Evolutionary conservation across 2,329 filamentous ascomycete species (phyloP).

Genomic region (Aspergillus intermedius): DNA sequence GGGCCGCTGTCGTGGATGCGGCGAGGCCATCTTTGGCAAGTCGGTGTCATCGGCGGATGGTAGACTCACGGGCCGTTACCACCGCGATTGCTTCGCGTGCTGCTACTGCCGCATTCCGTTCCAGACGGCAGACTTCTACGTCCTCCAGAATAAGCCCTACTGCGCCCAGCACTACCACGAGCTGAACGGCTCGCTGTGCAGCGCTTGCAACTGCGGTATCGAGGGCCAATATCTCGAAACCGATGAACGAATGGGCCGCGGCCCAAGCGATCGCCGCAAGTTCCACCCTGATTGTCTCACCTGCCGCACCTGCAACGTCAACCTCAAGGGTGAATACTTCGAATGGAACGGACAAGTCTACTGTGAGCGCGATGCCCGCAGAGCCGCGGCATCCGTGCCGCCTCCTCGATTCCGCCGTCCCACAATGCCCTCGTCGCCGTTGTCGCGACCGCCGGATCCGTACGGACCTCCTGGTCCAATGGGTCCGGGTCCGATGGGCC

Average conservation of each 20-base stretch:
- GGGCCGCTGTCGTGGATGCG: conserved; percentile 78
- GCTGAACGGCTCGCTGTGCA: conserved; percentile 80
- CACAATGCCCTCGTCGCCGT: conserved; percentile 27
- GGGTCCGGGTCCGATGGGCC: conserved; percentile 11
- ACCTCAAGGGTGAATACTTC: conserved; percentile 80
- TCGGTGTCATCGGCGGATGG: conserved; percentile 92
- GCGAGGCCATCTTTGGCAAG: conserved; percentile 73
- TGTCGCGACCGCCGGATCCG: conserved; percentile 16
- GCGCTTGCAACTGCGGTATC: conserved; percentile 73
- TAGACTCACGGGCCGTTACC: conserved; percentile 83
- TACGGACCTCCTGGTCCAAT: conserved; percentile 8
- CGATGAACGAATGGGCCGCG: conserved; percentile 38
- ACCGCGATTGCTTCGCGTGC: conserved; percentile 93
- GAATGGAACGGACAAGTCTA: conserved; percentile 74
- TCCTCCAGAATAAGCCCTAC: conserved; percentile 78
- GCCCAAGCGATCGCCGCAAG: conserved; percentile 51
- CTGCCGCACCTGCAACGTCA: conserved; percentile 65
- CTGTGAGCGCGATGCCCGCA: conserved; percentile 79
- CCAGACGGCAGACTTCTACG: conserved; percentile 84
- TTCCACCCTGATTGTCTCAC: conserved; percentile 84
- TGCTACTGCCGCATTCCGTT: conserved; percentile 75
- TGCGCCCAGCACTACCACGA: conserved; percentile 90
- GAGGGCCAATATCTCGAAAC: conserved; percentile 93
- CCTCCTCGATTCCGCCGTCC: conserved; percentile 31
- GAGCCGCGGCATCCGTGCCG: conserved; percentile 39